phyloP scores from a whole-genome alignment of 2,329 filamentous ascomycete genomes.

The Phaeoacremonium minimum region DNA sequence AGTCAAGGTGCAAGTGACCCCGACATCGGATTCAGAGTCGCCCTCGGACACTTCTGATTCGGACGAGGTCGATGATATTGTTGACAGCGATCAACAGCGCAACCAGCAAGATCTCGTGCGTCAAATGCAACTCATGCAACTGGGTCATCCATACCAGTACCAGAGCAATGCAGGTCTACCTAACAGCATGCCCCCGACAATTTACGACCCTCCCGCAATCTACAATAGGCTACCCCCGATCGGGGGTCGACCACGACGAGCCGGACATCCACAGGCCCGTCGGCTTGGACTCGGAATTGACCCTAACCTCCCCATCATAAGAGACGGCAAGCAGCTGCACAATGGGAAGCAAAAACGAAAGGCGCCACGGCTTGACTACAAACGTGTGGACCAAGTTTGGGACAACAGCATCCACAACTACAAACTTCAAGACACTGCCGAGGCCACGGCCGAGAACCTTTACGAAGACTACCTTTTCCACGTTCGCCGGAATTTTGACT shows the following conservation, averaged over 20 bases:
- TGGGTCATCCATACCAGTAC: not conserved
- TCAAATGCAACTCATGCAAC: conserved; percentile 22
- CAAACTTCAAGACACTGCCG: conserved; percentile 51
- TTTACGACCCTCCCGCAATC: too few relatives aligned
- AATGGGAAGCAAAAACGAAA: conserved; percentile 16
- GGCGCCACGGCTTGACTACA: conserved; percentile 30
- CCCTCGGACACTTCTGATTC: conserved; percentile 18
- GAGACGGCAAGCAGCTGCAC: not conserved
- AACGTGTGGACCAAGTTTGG: conserved; percentile 52
- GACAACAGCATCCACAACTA: conserved; percentile 43
- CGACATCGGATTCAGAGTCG: conserved; percentile 17
- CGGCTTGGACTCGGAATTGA: not conserved
- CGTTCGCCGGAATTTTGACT: conserved; percentile 77
- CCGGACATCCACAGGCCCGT: not conserved
- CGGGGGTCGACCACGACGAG: not conserved
- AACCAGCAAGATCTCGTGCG: conserved; percentile 17
- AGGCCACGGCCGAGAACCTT: conserved; percentile 39
- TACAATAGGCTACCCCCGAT: too few relatives aligned
- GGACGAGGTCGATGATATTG: conserved; percentile 8
- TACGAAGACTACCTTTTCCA: conserved; percentile 82
- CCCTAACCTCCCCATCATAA: not conserved
- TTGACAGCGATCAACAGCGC: conserved; percentile 10
- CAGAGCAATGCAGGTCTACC: conserved; percentile 13
- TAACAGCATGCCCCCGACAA: conserved; percentile 8
- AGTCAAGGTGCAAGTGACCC: conserved; percentile 10